Evolutionary conservation across 192 early-diverging fungal species (phyloP).

Genomic region (Dissophora globulifera): DNA sequence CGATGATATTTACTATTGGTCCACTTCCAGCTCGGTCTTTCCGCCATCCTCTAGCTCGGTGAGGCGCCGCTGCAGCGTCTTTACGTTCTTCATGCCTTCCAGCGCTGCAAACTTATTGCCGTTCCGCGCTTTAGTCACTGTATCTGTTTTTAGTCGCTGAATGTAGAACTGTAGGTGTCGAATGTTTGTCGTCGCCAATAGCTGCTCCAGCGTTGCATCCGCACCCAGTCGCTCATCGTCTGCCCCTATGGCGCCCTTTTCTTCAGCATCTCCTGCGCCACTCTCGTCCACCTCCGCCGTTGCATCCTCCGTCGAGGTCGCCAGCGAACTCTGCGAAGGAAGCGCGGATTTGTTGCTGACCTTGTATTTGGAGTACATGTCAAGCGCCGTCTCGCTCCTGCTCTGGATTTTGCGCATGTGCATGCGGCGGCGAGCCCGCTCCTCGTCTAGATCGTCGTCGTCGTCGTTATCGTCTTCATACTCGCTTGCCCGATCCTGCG

Average conservation of each 20-base stretch:
- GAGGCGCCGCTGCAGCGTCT: slow-evolving; percentile 33
- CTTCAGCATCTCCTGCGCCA: neutral
- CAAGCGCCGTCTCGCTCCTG: slow-evolving; percentile 24
- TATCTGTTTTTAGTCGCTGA: slow-evolving; percentile 44
- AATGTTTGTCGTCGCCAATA: slow-evolving; percentile 18
- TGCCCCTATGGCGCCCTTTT: neutral
- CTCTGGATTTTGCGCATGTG: slow-evolving; percentile 12
- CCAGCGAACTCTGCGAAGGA: neutral
- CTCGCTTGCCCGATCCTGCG: too few relatives aligned
- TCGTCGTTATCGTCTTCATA: slow-evolving; percentile 3
- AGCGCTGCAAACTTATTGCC: slow-evolving; percentile 41
- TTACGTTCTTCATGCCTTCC: slow-evolving; percentile 52
- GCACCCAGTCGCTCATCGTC: slow-evolving; percentile 13
- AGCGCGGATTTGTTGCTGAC: slow-evolving; percentile 3
- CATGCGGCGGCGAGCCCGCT: slow-evolving; percentile 21
- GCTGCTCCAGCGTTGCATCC: slow-evolving; percentile 34
- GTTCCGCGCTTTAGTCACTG: slow-evolving; percentile 39
- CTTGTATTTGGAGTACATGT: slow-evolving; percentile 52
- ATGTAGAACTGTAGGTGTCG: slow-evolving; percentile 32
- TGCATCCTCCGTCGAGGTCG: neutral
- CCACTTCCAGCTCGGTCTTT: neutral
- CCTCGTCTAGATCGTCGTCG: slow-evolving; percentile 11
- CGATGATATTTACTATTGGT: neutral
- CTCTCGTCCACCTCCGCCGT: neutral
- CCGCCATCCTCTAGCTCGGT: slow-evolving; percentile 13